These are phyloP conservation scores for Rhizopus microsporus DNA, from an alignment of 371 early-diverging fungal genomes.

Conservation along the genomic window DNA sequence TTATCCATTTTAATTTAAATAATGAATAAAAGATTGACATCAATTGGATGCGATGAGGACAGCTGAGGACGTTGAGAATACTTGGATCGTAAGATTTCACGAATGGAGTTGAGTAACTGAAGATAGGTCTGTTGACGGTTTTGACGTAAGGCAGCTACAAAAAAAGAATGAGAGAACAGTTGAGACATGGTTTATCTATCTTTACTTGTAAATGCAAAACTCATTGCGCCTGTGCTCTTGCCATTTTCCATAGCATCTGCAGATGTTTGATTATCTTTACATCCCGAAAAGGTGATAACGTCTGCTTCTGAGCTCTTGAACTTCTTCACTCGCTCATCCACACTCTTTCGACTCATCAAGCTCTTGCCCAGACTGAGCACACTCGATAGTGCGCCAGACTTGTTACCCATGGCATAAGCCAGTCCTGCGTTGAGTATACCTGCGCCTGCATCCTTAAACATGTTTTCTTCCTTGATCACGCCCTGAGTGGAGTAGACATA, in stretches of 20 bases:
- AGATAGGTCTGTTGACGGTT: constrained; percentile 71
- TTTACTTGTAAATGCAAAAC: constrained; percentile 68
- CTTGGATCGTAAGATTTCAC: constrained; percentile 63
- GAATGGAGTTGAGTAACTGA: constrained; percentile 71
- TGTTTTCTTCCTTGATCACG: constrained; percentile 49
- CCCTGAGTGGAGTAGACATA: constrained; percentile 77
- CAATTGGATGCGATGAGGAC: constrained; percentile 29
- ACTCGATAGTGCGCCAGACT: constrained; percentile 39
- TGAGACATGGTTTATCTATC: background rate
- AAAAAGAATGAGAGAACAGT: background rate
- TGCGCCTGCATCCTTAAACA: constrained; percentile 44
- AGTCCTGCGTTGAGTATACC: constrained; percentile 46
- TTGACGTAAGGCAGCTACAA: constrained; percentile 46
- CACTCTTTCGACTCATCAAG: constrained; percentile 37
- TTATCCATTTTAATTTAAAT: constrained; percentile 1
- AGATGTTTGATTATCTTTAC: constrained; percentile 87
- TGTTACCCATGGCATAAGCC: constrained; percentile 49
- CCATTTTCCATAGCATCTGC: constrained; percentile 74
- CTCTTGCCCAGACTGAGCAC: constrained; percentile 46
- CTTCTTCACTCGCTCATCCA: constrained; percentile 37
- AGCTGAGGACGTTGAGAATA: constrained; percentile 87
- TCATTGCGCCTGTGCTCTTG: constrained; percentile 83
- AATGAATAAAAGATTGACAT: constrained; percentile 3
- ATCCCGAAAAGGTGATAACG: constrained; percentile 83
- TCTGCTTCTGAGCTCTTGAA: constrained; percentile 66